phyloP scores from a whole-genome alignment of 768 basidiomycete genomes.

The Suillus americanus region DNA sequence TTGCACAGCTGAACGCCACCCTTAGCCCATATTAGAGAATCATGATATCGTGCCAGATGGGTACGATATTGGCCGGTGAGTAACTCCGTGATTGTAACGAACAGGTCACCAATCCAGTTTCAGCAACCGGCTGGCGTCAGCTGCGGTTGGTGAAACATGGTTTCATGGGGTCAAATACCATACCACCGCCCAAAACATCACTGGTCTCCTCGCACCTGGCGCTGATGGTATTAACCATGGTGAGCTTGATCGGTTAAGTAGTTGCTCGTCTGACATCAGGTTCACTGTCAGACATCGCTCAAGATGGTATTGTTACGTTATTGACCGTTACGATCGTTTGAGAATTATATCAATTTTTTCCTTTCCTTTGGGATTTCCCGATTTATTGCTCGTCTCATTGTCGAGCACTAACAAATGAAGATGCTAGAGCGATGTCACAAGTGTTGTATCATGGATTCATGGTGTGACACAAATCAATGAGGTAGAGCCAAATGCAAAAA shows the following conservation, averaged over 20 bases:
- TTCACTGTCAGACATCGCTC: conserved; percentile 48
- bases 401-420: conserved; percentile 2
- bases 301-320: conserved; percentile 55
- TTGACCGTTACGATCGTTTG: conserved; percentile 50
- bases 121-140: conserved; percentile 39
- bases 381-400: conserved; percentile 1
- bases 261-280: conserved; percentile 2
- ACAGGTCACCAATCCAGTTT: neutral
- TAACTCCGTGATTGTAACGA: neutral
- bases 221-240: conserved; percentile 51
- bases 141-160: conserved; percentile 37
- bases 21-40: conserved; percentile 28
- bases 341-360: conserved; percentile 4
- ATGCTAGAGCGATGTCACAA: conserved; percentile 23
- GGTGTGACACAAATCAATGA: conserved; percentile 9
- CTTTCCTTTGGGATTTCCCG: neutral
- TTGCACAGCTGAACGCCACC: neutral
- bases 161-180: conserved; percentile 47
- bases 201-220: conserved; percentile 55
- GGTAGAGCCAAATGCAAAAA: conserved; percentile 21
- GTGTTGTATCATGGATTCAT: neutral
- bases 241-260: conserved; percentile 19
- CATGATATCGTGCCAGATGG: conserved; percentile 49
- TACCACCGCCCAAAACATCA: conserved; percentile 45
- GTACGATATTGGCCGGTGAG: conserved; percentile 48